A percentile compares a stretch with the other conserved stretches of the same genome.
Conservation (phyloP, 768 basidiomycete genomes). For the Kwoniella bestiolae region DNA sequence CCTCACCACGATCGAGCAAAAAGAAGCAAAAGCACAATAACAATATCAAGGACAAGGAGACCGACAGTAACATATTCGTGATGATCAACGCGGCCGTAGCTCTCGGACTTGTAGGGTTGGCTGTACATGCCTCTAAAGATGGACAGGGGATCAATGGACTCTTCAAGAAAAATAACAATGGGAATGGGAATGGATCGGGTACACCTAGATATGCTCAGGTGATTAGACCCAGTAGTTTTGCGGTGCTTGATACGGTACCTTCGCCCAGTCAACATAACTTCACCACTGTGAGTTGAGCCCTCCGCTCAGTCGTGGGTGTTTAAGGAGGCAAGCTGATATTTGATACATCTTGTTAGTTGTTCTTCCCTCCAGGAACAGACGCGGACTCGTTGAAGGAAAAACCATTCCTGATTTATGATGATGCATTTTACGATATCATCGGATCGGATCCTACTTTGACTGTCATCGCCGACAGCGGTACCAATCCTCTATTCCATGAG, state of each 20-base stretch:
- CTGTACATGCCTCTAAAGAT: background rate
- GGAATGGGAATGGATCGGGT: background rate
- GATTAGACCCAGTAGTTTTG: constrained; percentile 38
- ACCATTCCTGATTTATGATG: constrained; percentile 65
- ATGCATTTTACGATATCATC: constrained; percentile 66
- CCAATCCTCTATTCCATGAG: constrained; percentile 77
- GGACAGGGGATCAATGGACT: background rate
- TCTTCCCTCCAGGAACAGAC: constrained; percentile 66
- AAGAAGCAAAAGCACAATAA: background rate
- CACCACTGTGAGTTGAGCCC: constrained; percentile 26
- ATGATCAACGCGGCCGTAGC: background rate
- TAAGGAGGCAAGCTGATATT: background rate
- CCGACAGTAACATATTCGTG: background rate
- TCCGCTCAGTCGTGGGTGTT: background rate
- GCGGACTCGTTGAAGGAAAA: constrained; percentile 60
- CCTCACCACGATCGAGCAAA: background rate
- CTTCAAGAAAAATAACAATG: background rate
- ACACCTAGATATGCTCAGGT: constrained; percentile 35
- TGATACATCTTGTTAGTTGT: constrained; percentile 30
- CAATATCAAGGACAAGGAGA: background rate
- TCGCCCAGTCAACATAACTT: constrained; percentile 34
- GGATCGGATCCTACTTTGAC: constrained; percentile 66
- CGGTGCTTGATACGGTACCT: constrained; percentile 35
- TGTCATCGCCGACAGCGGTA: constrained; percentile 66
- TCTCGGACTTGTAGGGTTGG: background rate